Conservation (phyloP, 306 rosid genomes). For the Gynostemma pentaphyllum region DNA sequence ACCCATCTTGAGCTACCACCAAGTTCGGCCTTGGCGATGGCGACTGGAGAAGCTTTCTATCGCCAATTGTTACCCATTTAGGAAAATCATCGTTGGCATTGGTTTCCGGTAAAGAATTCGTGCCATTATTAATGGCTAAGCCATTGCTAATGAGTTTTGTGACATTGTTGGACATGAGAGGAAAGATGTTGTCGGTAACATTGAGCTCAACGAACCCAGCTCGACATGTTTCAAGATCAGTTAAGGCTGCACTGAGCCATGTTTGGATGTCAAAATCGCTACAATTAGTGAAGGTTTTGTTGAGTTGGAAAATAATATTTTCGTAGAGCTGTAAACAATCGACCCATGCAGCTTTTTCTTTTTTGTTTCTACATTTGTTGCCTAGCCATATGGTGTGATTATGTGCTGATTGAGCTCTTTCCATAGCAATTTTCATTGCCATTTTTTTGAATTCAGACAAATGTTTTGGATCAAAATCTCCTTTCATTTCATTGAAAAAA, state of each 20-base stretch:
- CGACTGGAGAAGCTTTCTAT: too few relatives aligned
- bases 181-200: not conserved
- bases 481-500: too few relatives aligned
- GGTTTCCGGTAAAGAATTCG: not conserved
- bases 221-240: slow-evolving; percentile 1
- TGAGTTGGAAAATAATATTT: not conserved
- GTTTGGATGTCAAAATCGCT: too few relatives aligned
- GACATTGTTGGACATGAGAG: not conserved
- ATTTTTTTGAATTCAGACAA: not conserved
- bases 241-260: slow-evolving; percentile 1
- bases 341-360: too few relatives aligned
- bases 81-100: not conserved
- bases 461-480: too few relatives aligned
- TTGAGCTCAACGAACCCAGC: not conserved
- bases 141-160: not conserved
- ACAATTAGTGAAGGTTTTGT: slow-evolving; percentile 4
- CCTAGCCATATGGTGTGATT: too few relatives aligned
- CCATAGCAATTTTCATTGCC: not conserved
- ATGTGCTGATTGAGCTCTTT: too few relatives aligned
- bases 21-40: not conserved
- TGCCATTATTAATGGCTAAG: not conserved
- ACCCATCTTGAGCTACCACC: too few relatives aligned
- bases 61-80: not conserved
- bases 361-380: too few relatives aligned
- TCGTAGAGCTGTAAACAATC: too few relatives aligned